Base-by-base conservation (phyloP, 2,329 filamentous ascomycete genomes). In the Paramyrothecium sp. region DNA sequence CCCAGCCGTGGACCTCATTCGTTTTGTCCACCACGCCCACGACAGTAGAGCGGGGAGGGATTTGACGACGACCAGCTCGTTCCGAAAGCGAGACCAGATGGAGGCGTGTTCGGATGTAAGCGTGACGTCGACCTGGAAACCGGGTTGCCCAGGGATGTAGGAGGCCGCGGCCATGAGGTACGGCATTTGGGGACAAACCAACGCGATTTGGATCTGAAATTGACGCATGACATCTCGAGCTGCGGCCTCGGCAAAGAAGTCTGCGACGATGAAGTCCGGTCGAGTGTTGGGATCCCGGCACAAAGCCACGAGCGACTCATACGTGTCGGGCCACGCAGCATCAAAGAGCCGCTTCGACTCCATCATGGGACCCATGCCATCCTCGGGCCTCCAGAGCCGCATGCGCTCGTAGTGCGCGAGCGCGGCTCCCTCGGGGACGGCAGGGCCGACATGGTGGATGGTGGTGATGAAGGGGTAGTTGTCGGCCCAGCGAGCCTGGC, bases 171-270 rank as follows among this genome's bases (percentile, higher is more conserved):
- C 62, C 70, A 77, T 71, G 1, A 69, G 57, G 30, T 68, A 71
- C 0, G 76, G 76, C 74, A 77, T 77, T 57, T 77, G 72, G 3
- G 76, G 73, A 70, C 70, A 75, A 12, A 76, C 64, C 23, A 70
- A 67, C 11, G 75, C 74, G 5, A 78, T 63, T 2, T 75, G 75
- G 3, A 78, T 57, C 16, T 64, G 61, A 34, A 71, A 71, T 60
- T 78, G 66, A 19, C 63, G 56, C 7, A 71, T 67, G 51, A 79
- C 75, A 55, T 79, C 77, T 50, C 69, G 64, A 3, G 69, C 73
- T 0, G 74, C 75, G 3, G 71, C 69, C 7, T 79, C 75, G 26
- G 73, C 74, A 44, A 78, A 76, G 66, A 76, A 79, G 54, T 79
- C 76, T 0, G 74, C 73, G 3, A 79, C 56, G 22, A 79, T 74